Base-by-base conservation (phyloP, 163 green algal species). In the Scenedesmus sp. region DNA sequence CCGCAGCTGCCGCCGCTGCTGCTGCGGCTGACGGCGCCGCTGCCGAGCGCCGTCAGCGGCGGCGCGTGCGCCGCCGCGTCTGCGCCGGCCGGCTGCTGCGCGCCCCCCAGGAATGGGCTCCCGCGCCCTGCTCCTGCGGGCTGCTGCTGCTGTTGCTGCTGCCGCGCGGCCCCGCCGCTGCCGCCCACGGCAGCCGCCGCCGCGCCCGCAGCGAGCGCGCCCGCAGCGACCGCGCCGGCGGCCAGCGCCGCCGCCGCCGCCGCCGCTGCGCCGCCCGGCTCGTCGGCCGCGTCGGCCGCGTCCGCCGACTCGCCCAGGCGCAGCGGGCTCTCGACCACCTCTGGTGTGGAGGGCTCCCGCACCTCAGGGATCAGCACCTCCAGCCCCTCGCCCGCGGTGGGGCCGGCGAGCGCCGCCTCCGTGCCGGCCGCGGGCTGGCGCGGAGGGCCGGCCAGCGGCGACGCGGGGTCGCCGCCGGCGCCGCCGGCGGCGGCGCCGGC, bases 341-440 rank as follows among this genome's bases (percentile, higher is more conserved):
- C 69, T 58, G 69, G 69, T 13, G 69, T 77, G 29, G 69, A 77
- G 2, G 69, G 69, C 31, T 77, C 69, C 15, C 18, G 33, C 31
- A 77, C 51, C 29, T 65, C 69, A 34, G 69, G 53, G 24, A 75
- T 33, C 1, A 75, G 50, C 66, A 75, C 57, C 57, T 36, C 57
- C 36, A 64, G 36, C 34, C 24, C 24, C 39, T 10, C 10, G 39
- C 39, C 3, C 24, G 24, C 57, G 28, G 11, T 0, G 57, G 24
- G 11, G 57, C 36, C 57, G 20, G 50, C 48, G 45, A 26, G 18
- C 4, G 18, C 50, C 39, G 45, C 60, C n/a, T n/a, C n/a, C n/a
- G n/a, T n/a, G n/a, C n/a, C n/a, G n/a, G n/a, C n/a, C n/a, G n/a
- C n/a, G n/a, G n/a, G n/a, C n/a, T n/a, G n/a, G n/a, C 29, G 18